Conservation (phyloP, 1,284 basidiomycete species). For the Trichosporon sp. region DNA sequence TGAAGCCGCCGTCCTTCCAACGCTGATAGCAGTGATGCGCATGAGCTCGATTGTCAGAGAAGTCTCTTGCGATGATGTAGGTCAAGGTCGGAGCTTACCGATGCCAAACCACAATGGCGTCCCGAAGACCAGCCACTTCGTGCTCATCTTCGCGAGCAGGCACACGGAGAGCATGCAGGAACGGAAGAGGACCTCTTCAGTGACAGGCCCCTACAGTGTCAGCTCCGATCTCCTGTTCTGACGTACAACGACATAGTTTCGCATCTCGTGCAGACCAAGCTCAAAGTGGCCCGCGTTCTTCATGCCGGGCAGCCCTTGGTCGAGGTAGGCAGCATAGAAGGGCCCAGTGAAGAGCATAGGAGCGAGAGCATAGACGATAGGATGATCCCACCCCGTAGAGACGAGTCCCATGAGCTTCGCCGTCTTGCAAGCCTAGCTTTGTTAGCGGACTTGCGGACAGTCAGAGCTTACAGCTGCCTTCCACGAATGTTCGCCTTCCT, state of each 20-base stretch:
- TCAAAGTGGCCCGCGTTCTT: slow-evolving; percentile 3
- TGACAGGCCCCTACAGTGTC: slow-evolving; percentile 67
- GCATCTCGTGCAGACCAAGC: slow-evolving; percentile 45
- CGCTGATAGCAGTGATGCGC: slow-evolving; percentile 83
- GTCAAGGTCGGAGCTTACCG: too few species aligned
- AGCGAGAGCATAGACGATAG: slow-evolving; percentile 61
- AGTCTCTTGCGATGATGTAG: too few species aligned
- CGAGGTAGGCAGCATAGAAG: slow-evolving; percentile 61
- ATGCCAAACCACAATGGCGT: slow-evolving; percentile 83
- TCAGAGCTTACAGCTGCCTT: slow-evolving; percentile 6
- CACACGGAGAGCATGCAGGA: slow-evolving; percentile 73
- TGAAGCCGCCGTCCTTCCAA: slow-evolving; percentile 66
- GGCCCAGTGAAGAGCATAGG: slow-evolving; percentile 79
- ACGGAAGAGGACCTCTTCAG: slow-evolving; percentile 89
- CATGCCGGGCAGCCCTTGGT: slow-evolving; percentile 60
- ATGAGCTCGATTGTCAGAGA: slow-evolving; percentile 68
- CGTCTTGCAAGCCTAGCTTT: slow-evolving; percentile 26
- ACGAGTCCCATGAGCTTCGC: slow-evolving; percentile 32
- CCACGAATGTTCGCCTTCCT: slow-evolving; percentile 12
- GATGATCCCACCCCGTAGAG: slow-evolving; percentile 12
- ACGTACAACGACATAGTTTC: slow-evolving; percentile 75
- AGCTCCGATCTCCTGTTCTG: not conserved
- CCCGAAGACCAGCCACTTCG: slow-evolving; percentile 62
- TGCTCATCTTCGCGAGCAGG: slow-evolving; percentile 59
- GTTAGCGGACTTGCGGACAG: slow-evolving; percentile 5